Conservation (phyloP, 805 yeast species). For the Schizosaccharomyces pombe region DNA sequence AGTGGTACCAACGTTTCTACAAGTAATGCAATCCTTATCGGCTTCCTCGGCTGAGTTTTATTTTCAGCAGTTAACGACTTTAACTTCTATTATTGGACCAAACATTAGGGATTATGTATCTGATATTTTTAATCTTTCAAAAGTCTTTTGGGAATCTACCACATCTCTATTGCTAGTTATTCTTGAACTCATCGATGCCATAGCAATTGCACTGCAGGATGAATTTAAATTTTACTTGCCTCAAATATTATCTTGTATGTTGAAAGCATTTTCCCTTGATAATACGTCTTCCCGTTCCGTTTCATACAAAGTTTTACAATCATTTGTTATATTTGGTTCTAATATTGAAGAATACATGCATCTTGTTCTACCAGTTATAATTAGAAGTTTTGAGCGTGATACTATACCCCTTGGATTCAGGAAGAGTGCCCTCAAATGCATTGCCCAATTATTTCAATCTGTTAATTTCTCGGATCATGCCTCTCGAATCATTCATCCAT, state of each 20-base stretch:
- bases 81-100: slow-evolving; percentile 63
- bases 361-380: slow-evolving; percentile 66
- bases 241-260: slow-evolving; percentile 46
- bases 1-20: slow-evolving; percentile 65
- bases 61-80: slow-evolving; percentile 63
- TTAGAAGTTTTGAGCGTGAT: slow-evolving; percentile 45
- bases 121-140: slow-evolving; percentile 49
- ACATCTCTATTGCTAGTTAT: slow-evolving; percentile 53
- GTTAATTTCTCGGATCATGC: slow-evolving; percentile 69
- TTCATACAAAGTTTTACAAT: slow-evolving; percentile 41
- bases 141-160: slow-evolving; percentile 37
- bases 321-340: slow-evolving; percentile 67
- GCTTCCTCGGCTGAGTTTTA: slow-evolving; percentile 66
- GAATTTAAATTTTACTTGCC: slow-evolving; percentile 75
- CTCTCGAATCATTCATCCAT: slow-evolving; percentile 68
- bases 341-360: slow-evolving; percentile 76
- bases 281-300: slow-evolving; percentile 28
- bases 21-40: slow-evolving; percentile 55
- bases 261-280: slow-evolving; percentile 48
- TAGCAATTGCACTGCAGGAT: slow-evolving; percentile 68
- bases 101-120: slow-evolving; percentile 66
- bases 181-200: slow-evolving; percentile 55
- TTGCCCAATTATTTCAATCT: slow-evolving; percentile 55
- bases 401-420: slow-evolving; percentile 37
- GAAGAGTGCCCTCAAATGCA: slow-evolving; percentile 53